Conservation (phyloP, 441 rosid genomes). For the Euphorbia schlechtendalii region DNA sequence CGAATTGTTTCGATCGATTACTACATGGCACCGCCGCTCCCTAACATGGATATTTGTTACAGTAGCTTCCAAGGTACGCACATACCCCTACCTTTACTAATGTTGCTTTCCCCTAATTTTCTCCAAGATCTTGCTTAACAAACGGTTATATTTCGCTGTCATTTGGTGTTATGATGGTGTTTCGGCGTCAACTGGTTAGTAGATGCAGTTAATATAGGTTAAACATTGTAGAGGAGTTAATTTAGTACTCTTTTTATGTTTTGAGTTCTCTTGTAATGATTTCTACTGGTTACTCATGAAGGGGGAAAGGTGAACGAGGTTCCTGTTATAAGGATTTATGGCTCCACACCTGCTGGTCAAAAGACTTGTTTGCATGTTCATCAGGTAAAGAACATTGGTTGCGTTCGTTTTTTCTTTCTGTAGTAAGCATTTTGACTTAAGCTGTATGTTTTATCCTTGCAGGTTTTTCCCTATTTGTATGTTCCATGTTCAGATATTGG, state of each 20-base stretch:
- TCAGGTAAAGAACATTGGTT: constrained; percentile 30
- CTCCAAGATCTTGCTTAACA: no score
- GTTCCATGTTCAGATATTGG: constrained; percentile 68
- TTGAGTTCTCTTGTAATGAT: neutral
- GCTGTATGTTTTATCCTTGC: constrained; percentile 21
- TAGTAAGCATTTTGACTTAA: constrained; percentile 9
- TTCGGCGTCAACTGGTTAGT: neutral
- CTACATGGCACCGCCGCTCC: constrained; percentile 81
- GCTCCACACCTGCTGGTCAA: constrained; percentile 88
- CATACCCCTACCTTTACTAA: neutral
- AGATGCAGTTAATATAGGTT: neutral
- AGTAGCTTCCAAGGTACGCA: constrained; percentile 77
- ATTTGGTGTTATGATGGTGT: neutral
- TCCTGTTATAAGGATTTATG: constrained; percentile 82
- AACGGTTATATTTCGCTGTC: neutral
- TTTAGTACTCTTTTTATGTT: neutral
- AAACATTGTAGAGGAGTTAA: neutral
- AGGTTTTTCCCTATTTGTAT: constrained; percentile 91
- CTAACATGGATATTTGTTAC: constrained; percentile 64
- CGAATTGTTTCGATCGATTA: constrained; percentile 80
- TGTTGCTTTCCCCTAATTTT: neutral
- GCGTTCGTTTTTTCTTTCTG: neutral
- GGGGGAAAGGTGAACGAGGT: constrained; percentile 83
- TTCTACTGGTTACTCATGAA: constrained; percentile 17
- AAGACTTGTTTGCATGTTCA: constrained; percentile 94